Base-by-base conservation (phyloP, 1,284 basidiomycete species). In the Microbotryum violaceum region DNA sequence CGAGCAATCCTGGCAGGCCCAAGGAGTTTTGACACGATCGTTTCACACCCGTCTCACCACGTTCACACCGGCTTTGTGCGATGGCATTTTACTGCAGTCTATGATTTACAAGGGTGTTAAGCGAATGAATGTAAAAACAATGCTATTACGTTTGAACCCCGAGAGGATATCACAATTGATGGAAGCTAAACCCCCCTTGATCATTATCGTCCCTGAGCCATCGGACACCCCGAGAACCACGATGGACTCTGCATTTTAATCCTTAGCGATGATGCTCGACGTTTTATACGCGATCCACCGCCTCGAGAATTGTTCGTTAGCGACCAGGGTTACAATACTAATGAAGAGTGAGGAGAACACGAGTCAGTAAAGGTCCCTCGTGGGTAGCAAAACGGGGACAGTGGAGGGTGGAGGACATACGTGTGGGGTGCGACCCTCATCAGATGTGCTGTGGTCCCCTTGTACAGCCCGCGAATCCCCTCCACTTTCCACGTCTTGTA, bases 401-500 rank as follows among this genome's bases (percentile, higher is more conserved):
- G 16, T 16, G 25, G 25, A 25, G 25, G 25, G 25, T 25, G 25
- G 9, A n/a, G 23, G 53, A 56, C 69, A 23, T 20, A 70, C 70
- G 90, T 93, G 75, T 93, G 91, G 51, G 91, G 91, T 21, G 88
- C 89, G 73, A 97, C 94, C 33, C 91, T 83, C 70, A 92, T 74
- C 75, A 94, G 89, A 75, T 94, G 91, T 4, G 91, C 91, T 1
- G 88, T 90, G 3, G 90, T 90, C 52, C 90, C 89, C 79, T 94
- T 94, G 78, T 97, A 96, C 87, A 87, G 89, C 27, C 90, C 94
- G 49, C 85, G 79, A 12, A 93, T 78, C 47, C 94, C 94, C 77
- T 98, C 94, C 1, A 87, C 80, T 74, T 87, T 88, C 68, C 90
- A 82, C 0, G 93, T 98, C 79, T 97, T 94, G 88, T 89, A 96